Conservation (phyloP, 2,329 filamentous ascomycete species). For the Paecilomyces sp. region DNA sequence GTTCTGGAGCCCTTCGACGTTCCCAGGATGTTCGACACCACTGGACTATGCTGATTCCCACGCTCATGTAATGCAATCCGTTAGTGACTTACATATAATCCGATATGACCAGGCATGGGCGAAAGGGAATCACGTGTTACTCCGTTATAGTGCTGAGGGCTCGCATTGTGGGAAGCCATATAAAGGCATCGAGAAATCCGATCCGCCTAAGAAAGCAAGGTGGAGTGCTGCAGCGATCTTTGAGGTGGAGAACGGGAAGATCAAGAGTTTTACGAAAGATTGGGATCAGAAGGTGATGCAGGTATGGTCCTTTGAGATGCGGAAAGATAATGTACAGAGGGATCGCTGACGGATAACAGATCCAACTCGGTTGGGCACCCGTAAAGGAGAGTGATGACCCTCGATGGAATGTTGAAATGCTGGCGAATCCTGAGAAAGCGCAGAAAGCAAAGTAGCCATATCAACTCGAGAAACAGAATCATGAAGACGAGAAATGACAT, state of each 20-base stretch:
- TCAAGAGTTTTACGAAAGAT: constrained; percentile 30
- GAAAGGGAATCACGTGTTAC: constrained; percentile 26
- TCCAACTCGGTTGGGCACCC: constrained; percentile 15
- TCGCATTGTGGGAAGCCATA: constrained; percentile 28
- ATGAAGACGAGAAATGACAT: not conserved
- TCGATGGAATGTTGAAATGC: constrained; percentile 12
- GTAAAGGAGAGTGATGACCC: constrained; percentile 12
- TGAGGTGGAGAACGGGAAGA: constrained; percentile 27
- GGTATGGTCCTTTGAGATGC: constrained; percentile 1
- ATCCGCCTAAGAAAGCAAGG: constrained; percentile 19
- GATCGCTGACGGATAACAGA: constrained; percentile 4
- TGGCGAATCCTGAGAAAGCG: constrained; percentile 11
- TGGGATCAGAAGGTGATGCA: constrained; percentile 27
- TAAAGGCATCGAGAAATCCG: constrained; percentile 25
- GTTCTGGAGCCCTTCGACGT: constrained; percentile 31
- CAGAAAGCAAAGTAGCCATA: constrained; percentile 4
- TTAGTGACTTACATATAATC: constrained; percentile 28
- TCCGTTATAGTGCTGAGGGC: constrained; percentile 31
- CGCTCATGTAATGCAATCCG: constrained; percentile 26
- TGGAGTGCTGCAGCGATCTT: constrained; percentile 35
- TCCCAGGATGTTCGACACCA: constrained; percentile 28
- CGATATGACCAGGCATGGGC: constrained; percentile 29
- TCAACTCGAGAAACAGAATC: not conserved
- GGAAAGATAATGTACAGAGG: not conserved
- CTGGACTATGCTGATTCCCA: constrained; percentile 32